Percentiles rank a stretch among this genome's conserved stretches.
phyloP scores from a whole-genome alignment of 2,329 filamentous ascomycete species.

The Alternaria gansuensis region DNA sequence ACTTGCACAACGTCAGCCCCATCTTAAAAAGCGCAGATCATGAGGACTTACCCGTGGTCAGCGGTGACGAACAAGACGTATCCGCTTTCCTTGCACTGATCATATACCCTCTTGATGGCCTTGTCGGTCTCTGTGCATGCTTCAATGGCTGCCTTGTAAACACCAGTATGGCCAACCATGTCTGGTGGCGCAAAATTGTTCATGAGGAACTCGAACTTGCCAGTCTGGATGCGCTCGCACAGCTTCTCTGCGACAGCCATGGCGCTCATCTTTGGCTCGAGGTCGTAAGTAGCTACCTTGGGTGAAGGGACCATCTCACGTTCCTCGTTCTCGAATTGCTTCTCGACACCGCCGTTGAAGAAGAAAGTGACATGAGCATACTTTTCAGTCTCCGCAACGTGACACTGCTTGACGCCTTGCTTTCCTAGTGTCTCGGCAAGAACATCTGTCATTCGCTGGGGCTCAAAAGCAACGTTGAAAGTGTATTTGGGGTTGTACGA shows the following conservation, averaged over 20 bases:
- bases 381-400: slow-evolving; percentile 98
- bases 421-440: slow-evolving; percentile 95
- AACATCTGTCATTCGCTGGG: slow-evolving; percentile 97
- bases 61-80: slow-evolving; percentile 96
- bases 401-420: slow-evolving; percentile 89
- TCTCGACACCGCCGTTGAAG: slow-evolving; percentile 99
- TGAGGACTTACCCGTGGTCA: slow-evolving; percentile 77
- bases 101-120: slow-evolving; percentile 91
- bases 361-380: slow-evolving; percentile 99
- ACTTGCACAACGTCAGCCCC: slow-evolving; percentile 51
- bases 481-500: slow-evolving; percentile 96
- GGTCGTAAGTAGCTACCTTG: slow-evolving; percentile 94
- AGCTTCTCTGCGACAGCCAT: slow-evolving; percentile 89
- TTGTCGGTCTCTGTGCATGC: slow-evolving; percentile 88
- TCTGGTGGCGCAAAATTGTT: slow-evolving; percentile 99
- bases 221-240: slow-evolving; percentile 82
- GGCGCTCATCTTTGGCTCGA: slow-evolving; percentile 95
- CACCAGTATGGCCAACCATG: slow-evolving; percentile 99
- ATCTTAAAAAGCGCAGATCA: background rate
- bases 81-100: slow-evolving; percentile 90
- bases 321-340: slow-evolving; percentile 89
- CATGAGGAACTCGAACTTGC: slow-evolving; percentile 96
- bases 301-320: slow-evolving; percentile 95
- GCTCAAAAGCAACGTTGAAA: slow-evolving; percentile 90
- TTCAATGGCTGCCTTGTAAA: slow-evolving; percentile 91